Evolutionary conservation across 495 filamentous ascomycete species (phyloP).

Genomic region (Neurospora tetrasperma): DNA sequence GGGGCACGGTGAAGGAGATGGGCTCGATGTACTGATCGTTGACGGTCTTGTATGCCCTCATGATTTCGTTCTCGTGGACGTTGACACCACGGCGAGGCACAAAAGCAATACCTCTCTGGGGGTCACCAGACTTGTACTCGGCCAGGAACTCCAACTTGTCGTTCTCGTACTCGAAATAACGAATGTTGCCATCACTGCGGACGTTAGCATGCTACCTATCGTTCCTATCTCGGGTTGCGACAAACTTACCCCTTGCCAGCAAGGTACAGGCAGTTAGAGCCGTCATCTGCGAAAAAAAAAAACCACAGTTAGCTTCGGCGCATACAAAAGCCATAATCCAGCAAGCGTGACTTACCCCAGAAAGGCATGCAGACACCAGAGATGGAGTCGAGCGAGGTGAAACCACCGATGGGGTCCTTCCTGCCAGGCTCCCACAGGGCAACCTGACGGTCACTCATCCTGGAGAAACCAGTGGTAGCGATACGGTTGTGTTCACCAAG

Average conservation of each 20-base stretch:
- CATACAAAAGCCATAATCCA: not conserved
- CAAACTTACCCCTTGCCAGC: conserved; percentile 86
- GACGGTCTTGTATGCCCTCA: conserved; percentile 93
- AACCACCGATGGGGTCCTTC: conserved; percentile 78
- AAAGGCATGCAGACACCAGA: conserved; percentile 99
- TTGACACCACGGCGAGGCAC: conserved; percentile 91
- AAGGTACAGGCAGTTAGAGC: conserved; percentile 83
- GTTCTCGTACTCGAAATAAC: conserved; percentile 94
- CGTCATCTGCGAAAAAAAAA: conserved; percentile 48
- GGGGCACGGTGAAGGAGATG: conserved; percentile 93
- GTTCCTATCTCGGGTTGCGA: not conserved
- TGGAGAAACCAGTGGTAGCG: conserved; percentile 92
- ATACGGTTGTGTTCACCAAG: conserved; percentile 91
- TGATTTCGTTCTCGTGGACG: conserved; percentile 92
- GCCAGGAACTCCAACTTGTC: conserved; percentile 95
- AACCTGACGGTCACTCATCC: conserved; percentile 95
- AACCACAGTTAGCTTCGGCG: conserved; percentile 18
- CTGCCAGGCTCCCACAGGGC: conserved; percentile 89
- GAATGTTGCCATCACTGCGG: conserved; percentile 87
- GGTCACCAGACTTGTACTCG: conserved; percentile 90
- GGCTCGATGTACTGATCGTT: conserved; percentile 92
- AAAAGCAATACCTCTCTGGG: conserved; percentile 91
- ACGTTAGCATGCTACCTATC: not conserved
- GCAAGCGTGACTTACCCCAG: conserved; percentile 51
- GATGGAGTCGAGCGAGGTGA: conserved; percentile 80